Percentiles rank a stretch among this genome's conserved stretches.
phyloP scores from a whole-genome alignment of 495 filamentous ascomycete genomes.

The Aspergillus nanangensis region DNA sequence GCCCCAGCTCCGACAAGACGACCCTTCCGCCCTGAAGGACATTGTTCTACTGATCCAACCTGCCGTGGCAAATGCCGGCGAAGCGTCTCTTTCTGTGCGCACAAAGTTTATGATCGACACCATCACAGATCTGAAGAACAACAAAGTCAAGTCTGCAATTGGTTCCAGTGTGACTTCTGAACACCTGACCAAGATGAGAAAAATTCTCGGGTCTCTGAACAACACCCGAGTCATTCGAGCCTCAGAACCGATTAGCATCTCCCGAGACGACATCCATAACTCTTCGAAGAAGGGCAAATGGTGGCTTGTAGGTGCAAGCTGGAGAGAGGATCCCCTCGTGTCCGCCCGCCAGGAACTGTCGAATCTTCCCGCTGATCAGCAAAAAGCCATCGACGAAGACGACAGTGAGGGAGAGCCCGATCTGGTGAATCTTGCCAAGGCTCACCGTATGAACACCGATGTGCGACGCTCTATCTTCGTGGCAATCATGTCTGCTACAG shows the following conservation, averaged over 20 bases:
- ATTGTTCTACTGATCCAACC: conserved; percentile 78
- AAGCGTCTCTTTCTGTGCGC: conserved; percentile 72
- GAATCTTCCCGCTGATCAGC: conserved; percentile 9
- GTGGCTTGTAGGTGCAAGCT: conserved; percentile 96
- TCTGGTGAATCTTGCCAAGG: conserved; percentile 67
- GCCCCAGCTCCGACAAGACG: conserved; percentile 80
- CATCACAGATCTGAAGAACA: conserved; percentile 92
- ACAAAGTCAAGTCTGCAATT: conserved; percentile 71
- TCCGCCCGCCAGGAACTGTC: conserved; percentile 34
- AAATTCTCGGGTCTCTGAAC: conserved; percentile 70
- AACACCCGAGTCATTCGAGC: conserved; percentile 58
- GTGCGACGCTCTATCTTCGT: conserved; percentile 90
- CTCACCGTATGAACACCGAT: conserved; percentile 93
- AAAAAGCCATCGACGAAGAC: conserved; percentile 15
- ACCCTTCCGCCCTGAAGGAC: conserved; percentile 85
- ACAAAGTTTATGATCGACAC: conserved; percentile 98
- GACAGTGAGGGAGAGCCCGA: conserved; percentile 58
- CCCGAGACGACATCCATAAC: conserved; percentile 73
- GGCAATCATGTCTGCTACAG: conserved; percentile 79
- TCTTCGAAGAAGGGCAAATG: conserved; percentile 89
- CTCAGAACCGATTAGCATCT: conserved; percentile 76
- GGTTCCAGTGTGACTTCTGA: conserved; percentile 63
- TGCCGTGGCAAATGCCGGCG: conserved; percentile 59
- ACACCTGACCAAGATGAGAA: conserved; percentile 81
- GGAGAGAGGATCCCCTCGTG: conserved; percentile 51